Evolutionary conservation across 164 flowering plant genomes (phyloP).

Genomic region (Sextonia rubra): DNA sequence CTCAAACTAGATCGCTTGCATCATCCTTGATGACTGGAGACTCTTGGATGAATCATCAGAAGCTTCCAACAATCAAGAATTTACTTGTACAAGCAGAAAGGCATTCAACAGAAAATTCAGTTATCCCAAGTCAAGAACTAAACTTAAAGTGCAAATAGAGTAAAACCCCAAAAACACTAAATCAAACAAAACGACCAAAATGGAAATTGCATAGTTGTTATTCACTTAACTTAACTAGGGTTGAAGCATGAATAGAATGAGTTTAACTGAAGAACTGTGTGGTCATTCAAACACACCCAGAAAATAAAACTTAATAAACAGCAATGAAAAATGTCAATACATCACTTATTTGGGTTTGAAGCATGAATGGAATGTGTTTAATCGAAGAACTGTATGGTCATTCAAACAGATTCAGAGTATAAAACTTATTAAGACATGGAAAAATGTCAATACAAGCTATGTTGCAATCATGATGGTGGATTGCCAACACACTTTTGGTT

Average conservation of each 20-base stretch:
- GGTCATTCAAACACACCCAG: neutral
- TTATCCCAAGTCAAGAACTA: too few species aligned
- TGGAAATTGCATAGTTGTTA: too few species aligned
- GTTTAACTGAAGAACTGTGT: too few species aligned
- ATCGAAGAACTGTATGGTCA: neutral
- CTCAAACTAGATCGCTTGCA: neutral
- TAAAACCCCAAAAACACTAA: neutral
- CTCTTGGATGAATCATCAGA: neutral
- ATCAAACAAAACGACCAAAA: neutral
- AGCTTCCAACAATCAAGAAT: neutral
- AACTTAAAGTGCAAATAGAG: neutral
- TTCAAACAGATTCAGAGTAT: neutral
- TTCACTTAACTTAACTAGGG: too few species aligned
- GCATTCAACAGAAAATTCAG: too few species aligned
- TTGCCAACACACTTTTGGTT: too few species aligned
- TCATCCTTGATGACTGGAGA: neutral
- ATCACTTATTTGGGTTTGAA: too few species aligned
- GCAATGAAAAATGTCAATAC: too few species aligned
- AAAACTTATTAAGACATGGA: neutral
- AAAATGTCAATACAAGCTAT: too few species aligned
- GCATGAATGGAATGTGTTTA: neutral
- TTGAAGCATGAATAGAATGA: too few species aligned
- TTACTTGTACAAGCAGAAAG: neutral
- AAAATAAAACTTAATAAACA: neutral
- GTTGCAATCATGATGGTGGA: too few species aligned